These are phyloP conservation scores for Eucalyptus marginata DNA, from an alignment of 345 rosid species.

Conservation along the genomic window DNA sequence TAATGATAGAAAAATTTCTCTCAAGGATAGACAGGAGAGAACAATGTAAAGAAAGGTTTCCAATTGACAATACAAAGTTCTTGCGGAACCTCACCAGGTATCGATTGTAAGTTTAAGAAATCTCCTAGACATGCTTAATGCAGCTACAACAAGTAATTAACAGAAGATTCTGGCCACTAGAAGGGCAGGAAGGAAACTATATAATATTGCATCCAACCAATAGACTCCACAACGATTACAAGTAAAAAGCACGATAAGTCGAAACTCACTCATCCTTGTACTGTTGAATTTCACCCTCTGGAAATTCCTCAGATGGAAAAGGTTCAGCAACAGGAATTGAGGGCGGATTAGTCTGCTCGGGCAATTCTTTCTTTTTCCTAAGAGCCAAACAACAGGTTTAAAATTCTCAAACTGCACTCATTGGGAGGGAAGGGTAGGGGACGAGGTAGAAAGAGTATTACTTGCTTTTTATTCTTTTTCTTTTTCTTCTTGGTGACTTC, in stretches of 20 bases:
- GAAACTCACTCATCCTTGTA: slow-evolving; percentile 82
- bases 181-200: neutral
- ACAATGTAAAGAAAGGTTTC: neutral
- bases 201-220: neutral
- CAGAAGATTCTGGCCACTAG: neutral
- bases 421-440: neutral
- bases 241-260: neutral
- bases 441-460: slow-evolving; percentile 16
- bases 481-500: slow-evolving; percentile 82
- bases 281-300: slow-evolving; percentile 97
- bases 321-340: slow-evolving; percentile 62
- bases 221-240: neutral
- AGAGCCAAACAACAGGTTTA: neutral
- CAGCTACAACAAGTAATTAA: neutral
- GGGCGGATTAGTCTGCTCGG: slow-evolving; percentile 83
- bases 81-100: neutral
- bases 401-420: neutral
- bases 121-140: neutral
- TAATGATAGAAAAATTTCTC: neutral
- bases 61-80: neutral
- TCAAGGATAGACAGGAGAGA: neutral
- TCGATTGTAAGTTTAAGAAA: neutral
- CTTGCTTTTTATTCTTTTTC: slow-evolving; percentile 96
- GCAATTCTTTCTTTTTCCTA: slow-evolving; percentile 80
- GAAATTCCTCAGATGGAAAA: slow-evolving; percentile 90